Evolutionary conservation across 345 rosid genomes (phyloP).

Genomic region (Lagerstroemia speciosa): DNA sequence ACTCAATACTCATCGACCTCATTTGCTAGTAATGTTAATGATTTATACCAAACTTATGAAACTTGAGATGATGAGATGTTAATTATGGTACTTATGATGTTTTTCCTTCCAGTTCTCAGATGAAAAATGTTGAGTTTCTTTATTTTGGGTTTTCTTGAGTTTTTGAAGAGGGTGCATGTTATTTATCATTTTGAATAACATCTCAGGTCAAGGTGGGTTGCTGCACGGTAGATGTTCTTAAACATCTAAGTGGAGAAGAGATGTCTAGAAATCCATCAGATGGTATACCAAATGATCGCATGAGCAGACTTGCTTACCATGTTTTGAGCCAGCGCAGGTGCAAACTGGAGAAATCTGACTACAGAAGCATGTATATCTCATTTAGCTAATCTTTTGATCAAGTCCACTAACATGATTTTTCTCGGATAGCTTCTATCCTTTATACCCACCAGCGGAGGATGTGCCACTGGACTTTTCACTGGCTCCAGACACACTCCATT

Average conservation of each 20-base stretch:
- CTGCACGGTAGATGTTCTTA: conserved; percentile 77
- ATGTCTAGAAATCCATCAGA: conserved; percentile 50
- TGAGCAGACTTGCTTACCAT: conserved; percentile 76
- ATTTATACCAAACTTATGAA: neutral
- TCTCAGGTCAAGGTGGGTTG: conserved; percentile 82
- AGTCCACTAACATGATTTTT: neutral
- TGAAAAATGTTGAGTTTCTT: neutral
- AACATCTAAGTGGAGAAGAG: conserved; percentile 86
- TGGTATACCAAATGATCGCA: conserved; percentile 59
- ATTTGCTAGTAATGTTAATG: neutral
- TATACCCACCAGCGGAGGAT: conserved; percentile 74
- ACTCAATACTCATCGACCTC: neutral
- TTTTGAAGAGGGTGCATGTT: neutral
- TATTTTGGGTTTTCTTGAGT: too few species aligned
- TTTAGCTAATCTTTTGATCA: neutral
- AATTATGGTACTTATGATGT: neutral
- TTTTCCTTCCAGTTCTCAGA: neutral
- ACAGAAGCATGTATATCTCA: neutral
- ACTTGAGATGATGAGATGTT: neutral
- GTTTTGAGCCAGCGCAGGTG: conserved; percentile 55
- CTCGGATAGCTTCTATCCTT: conserved; percentile 68
- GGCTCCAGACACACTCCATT: conserved; percentile 52
- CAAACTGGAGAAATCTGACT: neutral
- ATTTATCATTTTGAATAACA: neutral
- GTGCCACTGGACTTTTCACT: conserved; percentile 71